These are phyloP conservation scores for Apostasia ramifera DNA, from an alignment of 106 monocot species.

Conservation along the genomic window DNA sequence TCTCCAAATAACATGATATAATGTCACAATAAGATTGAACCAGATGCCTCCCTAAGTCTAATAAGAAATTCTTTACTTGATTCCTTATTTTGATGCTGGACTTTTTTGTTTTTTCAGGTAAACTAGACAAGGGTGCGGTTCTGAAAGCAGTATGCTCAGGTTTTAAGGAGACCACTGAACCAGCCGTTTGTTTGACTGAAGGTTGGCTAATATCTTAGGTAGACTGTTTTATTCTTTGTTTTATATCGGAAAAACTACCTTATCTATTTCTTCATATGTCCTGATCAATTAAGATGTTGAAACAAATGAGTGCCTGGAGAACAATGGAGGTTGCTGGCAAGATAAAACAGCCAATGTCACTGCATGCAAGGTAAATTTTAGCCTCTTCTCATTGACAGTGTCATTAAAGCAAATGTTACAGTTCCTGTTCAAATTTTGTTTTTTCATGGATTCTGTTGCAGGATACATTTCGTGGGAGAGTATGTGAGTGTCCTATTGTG, in stretches of 20 bases:
- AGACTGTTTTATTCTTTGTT: not conserved
- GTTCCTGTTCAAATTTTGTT: not conserved
- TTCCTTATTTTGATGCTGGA: not conserved
- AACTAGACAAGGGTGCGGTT: slow-evolving; percentile 70
- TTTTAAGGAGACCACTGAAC: slow-evolving; percentile 78
- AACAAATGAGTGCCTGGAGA: slow-evolving; percentile 64
- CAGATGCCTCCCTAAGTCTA: not conserved
- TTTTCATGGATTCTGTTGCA: slow-evolving; percentile 16
- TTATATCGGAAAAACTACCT: not conserved
- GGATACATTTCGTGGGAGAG: slow-evolving; percentile 86
- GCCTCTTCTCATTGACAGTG: too few species aligned
- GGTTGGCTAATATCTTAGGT: slow-evolving; percentile 19
- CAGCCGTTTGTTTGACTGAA: slow-evolving; percentile 70
- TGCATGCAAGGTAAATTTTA: slow-evolving; percentile 51
- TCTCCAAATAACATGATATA: too few species aligned
- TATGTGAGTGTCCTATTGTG: slow-evolving; percentile 78
- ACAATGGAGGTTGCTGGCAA: slow-evolving; percentile 66
- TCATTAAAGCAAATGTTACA: too few species aligned
- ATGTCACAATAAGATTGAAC: too few species aligned
- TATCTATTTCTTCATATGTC: not conserved
- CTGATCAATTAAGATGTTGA: slow-evolving; percentile 20
- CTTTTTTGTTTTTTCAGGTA: slow-evolving; percentile 26
- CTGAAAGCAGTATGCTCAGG: slow-evolving; percentile 87
- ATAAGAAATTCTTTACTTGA: not conserved
- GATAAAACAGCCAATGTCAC: slow-evolving; percentile 39